A percentile compares a stretch with the other conserved stretches of the same genome.
Conservation (phyloP, 1,284 basidiomycete genomes). For the Sphagnurus paluster region DNA sequence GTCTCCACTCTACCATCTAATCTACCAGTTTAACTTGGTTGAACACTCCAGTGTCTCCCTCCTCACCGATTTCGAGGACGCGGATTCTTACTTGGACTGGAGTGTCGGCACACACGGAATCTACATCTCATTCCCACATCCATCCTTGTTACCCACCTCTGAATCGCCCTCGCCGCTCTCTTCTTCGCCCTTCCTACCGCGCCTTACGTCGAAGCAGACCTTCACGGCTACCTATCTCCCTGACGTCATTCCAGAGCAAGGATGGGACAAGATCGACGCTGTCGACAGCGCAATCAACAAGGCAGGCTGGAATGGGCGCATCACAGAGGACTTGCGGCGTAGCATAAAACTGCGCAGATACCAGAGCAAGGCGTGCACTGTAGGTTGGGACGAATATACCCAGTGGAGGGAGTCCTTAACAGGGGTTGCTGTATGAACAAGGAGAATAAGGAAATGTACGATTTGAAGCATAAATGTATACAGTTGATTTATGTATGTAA, state of each 20-base stretch:
- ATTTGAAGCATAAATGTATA: constrained; percentile 15
- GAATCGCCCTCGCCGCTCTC: constrained; percentile 68
- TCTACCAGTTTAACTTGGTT: constrained; percentile 1
- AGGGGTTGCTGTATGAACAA: constrained; percentile 24
- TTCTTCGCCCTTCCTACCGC: constrained; percentile 59
- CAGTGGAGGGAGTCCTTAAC: constrained; percentile 57
- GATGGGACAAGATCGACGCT: constrained; percentile 89
- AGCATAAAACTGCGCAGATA: constrained; percentile 83
- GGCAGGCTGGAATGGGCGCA: constrained; percentile 83
- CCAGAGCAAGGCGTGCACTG: constrained; percentile 75
- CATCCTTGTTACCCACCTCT: constrained; percentile 56
- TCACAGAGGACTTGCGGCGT: constrained; percentile 81
- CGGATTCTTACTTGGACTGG: constrained; percentile 88
- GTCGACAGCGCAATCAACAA: constrained; percentile 91
- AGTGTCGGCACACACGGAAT: constrained; percentile 91
- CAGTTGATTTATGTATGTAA: constrained; percentile 12
- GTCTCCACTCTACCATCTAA: constrained; percentile 30
- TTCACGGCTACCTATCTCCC: constrained; percentile 95
- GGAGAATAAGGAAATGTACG: constrained; percentile 3
- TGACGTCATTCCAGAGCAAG: constrained; percentile 89
- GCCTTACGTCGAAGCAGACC: constrained; percentile 51
- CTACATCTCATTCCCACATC: constrained; percentile 84
- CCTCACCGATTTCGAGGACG: constrained; percentile 91
- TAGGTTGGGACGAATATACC: constrained; percentile 77
- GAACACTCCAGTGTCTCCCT: constrained; percentile 72